These are phyloP conservation scores for Penicillium salamii DNA, from an alignment of 495 filamentous ascomycete species.

Conservation along the genomic window DNA sequence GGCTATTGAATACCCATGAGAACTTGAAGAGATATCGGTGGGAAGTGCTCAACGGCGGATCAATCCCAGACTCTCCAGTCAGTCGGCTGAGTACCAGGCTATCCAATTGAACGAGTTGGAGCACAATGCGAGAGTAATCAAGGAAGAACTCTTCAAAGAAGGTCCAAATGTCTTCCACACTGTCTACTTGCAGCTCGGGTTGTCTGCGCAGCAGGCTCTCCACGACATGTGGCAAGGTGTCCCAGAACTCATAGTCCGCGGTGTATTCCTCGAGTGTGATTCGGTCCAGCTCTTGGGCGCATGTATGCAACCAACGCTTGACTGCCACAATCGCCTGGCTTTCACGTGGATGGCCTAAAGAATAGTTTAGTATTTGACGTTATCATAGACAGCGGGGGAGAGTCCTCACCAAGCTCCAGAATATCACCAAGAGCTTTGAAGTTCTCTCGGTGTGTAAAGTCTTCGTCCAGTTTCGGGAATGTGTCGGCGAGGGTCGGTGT, in stretches of 20 bases:
- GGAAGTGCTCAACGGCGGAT: slow-evolving; percentile 23
- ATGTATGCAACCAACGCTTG: slow-evolving; percentile 37
- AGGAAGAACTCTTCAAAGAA: slow-evolving; percentile 38
- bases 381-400: too few relatives aligned
- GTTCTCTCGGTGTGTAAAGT: slow-evolving; percentile 33
- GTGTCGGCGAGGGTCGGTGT: slow-evolving; percentile 26
- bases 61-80: slow-evolving; percentile 19
- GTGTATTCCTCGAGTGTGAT: slow-evolving; percentile 24
- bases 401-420: slow-evolving; percentile 44
- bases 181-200: slow-evolving; percentile 28
- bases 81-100: slow-evolving; percentile 21
- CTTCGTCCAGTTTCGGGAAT: slow-evolving; percentile 33
- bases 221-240: slow-evolving; percentile 43
- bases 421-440: slow-evolving; percentile 32
- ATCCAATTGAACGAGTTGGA: slow-evolving; percentile 39
- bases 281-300: slow-evolving; percentile 27
- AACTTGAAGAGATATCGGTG: slow-evolving; percentile 29
- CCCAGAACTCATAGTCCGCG: slow-evolving; percentile 53
- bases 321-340: slow-evolving; percentile 20
- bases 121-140: slow-evolving; percentile 30
- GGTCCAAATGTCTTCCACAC: slow-evolving; percentile 20
- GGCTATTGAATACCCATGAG: slow-evolving; percentile 29
- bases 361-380: slow-evolving; percentile 6
- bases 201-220: slow-evolving; percentile 43
- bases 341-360: slow-evolving; percentile 30